Evolutionary conservation across 257 asterid genomes (phyloP).

Genomic region (Solanum neorickii): DNA sequence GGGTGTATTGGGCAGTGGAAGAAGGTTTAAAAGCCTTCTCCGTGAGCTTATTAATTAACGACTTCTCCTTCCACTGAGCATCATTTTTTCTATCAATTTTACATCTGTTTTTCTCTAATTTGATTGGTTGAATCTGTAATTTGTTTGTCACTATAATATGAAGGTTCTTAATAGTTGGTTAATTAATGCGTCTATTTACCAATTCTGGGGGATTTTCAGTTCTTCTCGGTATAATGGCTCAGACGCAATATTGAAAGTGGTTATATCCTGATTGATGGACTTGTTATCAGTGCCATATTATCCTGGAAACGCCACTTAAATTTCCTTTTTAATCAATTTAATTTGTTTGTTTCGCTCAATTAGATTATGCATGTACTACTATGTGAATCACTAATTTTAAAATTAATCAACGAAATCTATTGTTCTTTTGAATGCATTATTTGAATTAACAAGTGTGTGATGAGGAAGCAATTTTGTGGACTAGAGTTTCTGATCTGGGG

Average conservation of each 20-base stretch:
- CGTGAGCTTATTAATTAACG: slow-evolving; percentile 35
- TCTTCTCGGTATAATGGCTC: slow-evolving; percentile 78
- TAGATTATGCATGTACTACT: too few relatives aligned
- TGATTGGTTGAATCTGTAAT: neutral
- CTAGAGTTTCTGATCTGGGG: slow-evolving; percentile 39
- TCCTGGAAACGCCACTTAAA: slow-evolving; percentile 77
- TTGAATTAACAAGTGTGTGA: neutral
- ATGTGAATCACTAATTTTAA: neutral
- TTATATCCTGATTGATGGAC: slow-evolving; percentile 71
- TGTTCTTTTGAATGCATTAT: too few relatives aligned
- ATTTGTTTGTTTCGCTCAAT: neutral
- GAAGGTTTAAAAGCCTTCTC: neutral
- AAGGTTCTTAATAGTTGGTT: too few relatives aligned
- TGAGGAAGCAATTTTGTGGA: slow-evolving; percentile 22
- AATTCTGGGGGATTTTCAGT: slow-evolving; percentile 50
- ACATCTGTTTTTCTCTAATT: neutral
- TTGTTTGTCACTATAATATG: too few relatives aligned
- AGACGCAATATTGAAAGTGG: slow-evolving; percentile 45
- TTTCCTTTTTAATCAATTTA: neutral
- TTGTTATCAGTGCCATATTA: slow-evolving; percentile 26
- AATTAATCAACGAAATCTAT: too few relatives aligned
- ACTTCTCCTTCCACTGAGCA: slow-evolving; percentile 71
- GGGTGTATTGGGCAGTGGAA: slow-evolving; percentile 44
- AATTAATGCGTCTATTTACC: slow-evolving; percentile 60
- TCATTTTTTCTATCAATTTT: neutral